phyloP scores from a whole-genome alignment of 148 eudicot genomes.

The Silene uniflora region DNA sequence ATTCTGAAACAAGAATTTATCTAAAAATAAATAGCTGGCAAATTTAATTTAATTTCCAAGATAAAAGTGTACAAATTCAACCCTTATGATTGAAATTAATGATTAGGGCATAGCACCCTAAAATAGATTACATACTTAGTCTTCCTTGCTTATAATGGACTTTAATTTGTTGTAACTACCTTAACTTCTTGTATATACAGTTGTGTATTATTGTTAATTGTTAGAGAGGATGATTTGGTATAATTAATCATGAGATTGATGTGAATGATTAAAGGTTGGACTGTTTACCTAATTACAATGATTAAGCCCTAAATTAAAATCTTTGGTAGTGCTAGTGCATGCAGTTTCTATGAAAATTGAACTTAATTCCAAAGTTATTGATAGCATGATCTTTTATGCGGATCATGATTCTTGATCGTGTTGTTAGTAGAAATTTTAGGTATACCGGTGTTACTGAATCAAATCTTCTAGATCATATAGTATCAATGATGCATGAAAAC shows the following conservation, averaged over 20 bases:
- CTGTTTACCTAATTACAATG: conserved; percentile 25
- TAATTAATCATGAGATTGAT: conserved; percentile 26
- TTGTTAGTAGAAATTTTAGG: not conserved
- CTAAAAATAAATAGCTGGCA: conserved; percentile 8
- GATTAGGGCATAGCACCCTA: not conserved
- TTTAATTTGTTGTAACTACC: conserved; percentile 20
- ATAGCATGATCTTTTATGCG: conserved; percentile 14
- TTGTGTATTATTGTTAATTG: not conserved
- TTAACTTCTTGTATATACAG: conserved; percentile 7
- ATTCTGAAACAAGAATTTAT: too few relatives aligned
- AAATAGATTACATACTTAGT: not conserved
- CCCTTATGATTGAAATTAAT: conserved; percentile 23
- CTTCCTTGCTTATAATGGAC: conserved; percentile 13
- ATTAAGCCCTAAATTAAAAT: conserved; percentile 19
- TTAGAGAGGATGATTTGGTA: conserved; percentile 1
- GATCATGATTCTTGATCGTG: conserved; percentile 6
- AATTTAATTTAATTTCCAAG: not conserved
- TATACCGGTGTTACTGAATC: conserved; percentile 1
- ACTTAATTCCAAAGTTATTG: conserved; percentile 15
- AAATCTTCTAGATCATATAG: conserved; percentile 14
- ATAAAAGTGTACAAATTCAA: conserved; percentile 17
- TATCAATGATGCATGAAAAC: not conserved
- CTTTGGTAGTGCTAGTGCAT: conserved; percentile 23
- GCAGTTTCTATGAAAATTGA: conserved; percentile 3
- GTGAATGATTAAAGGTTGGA: conserved; percentile 20